Conservation (phyloP, 2,329 filamentous ascomycete genomes). For the Claviceps sp. region DNA sequence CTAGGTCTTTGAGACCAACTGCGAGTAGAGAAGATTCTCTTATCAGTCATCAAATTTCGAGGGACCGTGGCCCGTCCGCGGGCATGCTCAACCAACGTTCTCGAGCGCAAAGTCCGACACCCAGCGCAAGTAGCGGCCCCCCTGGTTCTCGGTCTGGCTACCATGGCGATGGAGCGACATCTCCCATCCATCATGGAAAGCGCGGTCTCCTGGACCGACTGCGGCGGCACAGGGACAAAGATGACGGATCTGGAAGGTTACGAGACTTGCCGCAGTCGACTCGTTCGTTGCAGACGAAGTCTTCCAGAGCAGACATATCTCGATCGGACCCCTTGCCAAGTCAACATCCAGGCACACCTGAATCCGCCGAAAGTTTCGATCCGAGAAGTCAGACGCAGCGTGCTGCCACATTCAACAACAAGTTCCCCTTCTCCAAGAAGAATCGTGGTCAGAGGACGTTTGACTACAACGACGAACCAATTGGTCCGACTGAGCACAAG, state of each 20-base stretch:
- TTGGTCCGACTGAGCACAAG: slow-evolving; percentile 45
- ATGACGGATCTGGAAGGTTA: slow-evolving; percentile 32
- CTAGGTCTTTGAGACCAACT: slow-evolving; percentile 54
- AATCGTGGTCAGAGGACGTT: slow-evolving; percentile 29
- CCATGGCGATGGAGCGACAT: slow-evolving; percentile 41
- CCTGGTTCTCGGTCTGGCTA: slow-evolving; percentile 32
- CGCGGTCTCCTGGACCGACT: slow-evolving; percentile 37
- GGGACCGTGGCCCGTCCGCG: slow-evolving; percentile 37
- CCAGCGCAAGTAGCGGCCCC: slow-evolving; percentile 53
- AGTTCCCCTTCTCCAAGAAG: slow-evolving; percentile 49
- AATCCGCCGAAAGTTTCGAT: slow-evolving; percentile 19
- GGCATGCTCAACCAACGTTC: slow-evolving; percentile 34
- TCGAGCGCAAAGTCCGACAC: slow-evolving; percentile 70
- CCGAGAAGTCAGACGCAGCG: slow-evolving; percentile 16
- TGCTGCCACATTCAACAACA: slow-evolving; percentile 46
- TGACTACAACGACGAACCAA: slow-evolving; percentile 44
- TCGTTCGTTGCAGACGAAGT: slow-evolving; percentile 37
- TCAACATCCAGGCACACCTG: slow-evolving; percentile 16
- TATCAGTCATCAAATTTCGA: slow-evolving; percentile 31
- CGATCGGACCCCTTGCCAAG: slow-evolving; percentile 24
- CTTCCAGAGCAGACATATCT: slow-evolving; percentile 33
- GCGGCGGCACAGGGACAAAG: slow-evolving; percentile 40
- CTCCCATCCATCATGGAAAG: slow-evolving; percentile 41
- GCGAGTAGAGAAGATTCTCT: slow-evolving; percentile 57
- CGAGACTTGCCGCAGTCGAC: slow-evolving; percentile 38